Evolutionary conservation across 306 rosid genomes (phyloP), one percentile per base, ranked within the genome.

Genomic region (Carpinus viminea): DNA sequence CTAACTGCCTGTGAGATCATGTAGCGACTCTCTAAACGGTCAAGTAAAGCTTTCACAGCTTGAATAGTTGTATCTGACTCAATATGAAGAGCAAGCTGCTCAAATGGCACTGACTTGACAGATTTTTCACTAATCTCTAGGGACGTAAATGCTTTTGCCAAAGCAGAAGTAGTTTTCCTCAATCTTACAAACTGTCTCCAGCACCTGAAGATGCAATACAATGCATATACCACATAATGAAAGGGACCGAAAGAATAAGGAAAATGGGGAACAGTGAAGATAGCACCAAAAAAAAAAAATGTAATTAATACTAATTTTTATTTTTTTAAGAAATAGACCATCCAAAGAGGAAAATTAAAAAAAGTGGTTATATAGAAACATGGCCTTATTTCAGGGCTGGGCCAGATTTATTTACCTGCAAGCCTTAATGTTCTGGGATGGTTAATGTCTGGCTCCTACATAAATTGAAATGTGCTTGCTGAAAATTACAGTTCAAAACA

Each of bases 81-180:
- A 54, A 88, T 83, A 72, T 69, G 84, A 83, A 78, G 52, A 41
- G 89, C 89, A n/a, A 88, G 85, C 87, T 88, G 73, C 68, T 88
- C 89, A 13, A 88, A 88, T 5, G 91, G 89, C 86, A 88, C 80
- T 13, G 81, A 73, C 75, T 83, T 83, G 50, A 85, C 84, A 16
- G 68, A 73, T 50, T 65, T 81, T 46, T 59, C 87, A 72, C 81
- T 83, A 47, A 88, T 79, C 57, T 83, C 81, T 36, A 81, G 69
- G 57, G 86, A 61, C 38, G 76, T 83, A 73, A 80, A 85, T 64
- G 79, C 81, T 74, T 79, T 85, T 34, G 86, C 81, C 84, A 88
- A 81, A 17, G 76, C 47, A 43, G 81, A 81, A 8, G 89, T 85
- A 48, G 91, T 85, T 73, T 75, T 81, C 61, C 74, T 83, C 31